phyloP scores from a whole-genome alignment of 352 stramenopile genomes.

The Phytophthora capsici region DNA sequence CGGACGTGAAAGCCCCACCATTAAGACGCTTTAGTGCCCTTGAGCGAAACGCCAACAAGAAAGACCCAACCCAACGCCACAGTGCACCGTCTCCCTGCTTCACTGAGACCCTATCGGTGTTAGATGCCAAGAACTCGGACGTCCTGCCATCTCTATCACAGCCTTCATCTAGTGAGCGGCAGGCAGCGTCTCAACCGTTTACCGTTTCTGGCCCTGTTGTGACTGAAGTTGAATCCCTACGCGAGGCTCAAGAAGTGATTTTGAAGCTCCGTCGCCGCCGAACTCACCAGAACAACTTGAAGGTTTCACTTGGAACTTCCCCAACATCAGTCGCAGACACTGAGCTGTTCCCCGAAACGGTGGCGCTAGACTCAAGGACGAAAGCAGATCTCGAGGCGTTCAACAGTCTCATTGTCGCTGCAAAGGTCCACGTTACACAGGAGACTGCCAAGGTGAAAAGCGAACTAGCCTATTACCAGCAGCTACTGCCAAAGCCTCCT shows the following conservation, averaged over 20 bases:
- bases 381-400: slow-evolving; percentile 65
- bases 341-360: slow-evolving; percentile 37
- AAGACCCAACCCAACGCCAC: slow-evolving; percentile 2
- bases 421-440: slow-evolving; percentile 41
- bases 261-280: slow-evolving; percentile 40
- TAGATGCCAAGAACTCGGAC: slow-evolving; percentile 4
- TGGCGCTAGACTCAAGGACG: slow-evolving; percentile 28
- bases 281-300: slow-evolving; percentile 5
- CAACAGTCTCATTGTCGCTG: slow-evolving; percentile 54
- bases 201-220: neutral
- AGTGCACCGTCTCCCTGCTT: slow-evolving; percentile 2
- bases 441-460: slow-evolving; percentile 50
- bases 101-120: neutral
- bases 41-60: slow-evolving; percentile 29
- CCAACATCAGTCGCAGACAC: slow-evolving; percentile 15
- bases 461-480: slow-evolving; percentile 65
- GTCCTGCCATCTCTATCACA: slow-evolving; percentile 5
- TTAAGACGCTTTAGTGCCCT: slow-evolving; percentile 69
- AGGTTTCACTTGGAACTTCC: neutral
- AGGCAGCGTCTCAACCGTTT: neutral
- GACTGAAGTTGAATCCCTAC: slow-evolving; percentile 32
- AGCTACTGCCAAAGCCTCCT: slow-evolving; percentile 45
- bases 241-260: slow-evolving; percentile 48
- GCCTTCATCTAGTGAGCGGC: slow-evolving; percentile 8
- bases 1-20: slow-evolving; percentile 48